These are phyloP conservation scores for Mycena capillaripes DNA, from an alignment of 768 basidiomycete species.

Conservation along the genomic window DNA sequence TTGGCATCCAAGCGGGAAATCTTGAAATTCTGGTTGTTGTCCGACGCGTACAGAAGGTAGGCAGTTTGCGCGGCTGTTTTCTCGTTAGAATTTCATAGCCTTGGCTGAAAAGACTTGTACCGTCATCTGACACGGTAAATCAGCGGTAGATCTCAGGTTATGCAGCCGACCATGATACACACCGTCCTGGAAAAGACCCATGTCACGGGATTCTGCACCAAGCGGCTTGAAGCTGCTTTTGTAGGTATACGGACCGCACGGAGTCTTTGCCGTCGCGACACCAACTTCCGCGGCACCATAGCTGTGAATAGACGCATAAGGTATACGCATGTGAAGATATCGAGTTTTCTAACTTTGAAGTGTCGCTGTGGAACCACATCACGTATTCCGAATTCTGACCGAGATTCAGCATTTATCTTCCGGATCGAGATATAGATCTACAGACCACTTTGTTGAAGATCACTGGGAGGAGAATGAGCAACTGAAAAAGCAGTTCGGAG, in stretches of 20 bases:
- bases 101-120: constrained; percentile 39
- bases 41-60: constrained; percentile 75
- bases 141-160: constrained; percentile 10
- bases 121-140: constrained; percentile 51
- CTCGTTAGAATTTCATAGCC: not conserved
- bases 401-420: not conserved
- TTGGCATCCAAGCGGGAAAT: constrained; percentile 69
- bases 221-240: constrained; percentile 68
- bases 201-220: constrained; percentile 71
- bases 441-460: constrained; percentile 66
- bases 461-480: constrained; percentile 50
- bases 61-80: constrained; percentile 58
- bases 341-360: constrained; percentile 59
- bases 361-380: constrained; percentile 81
- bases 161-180: constrained; percentile 44
- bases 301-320: constrained; percentile 45
- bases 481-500: not conserved
- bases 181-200: constrained; percentile 72
- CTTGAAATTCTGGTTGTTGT: constrained; percentile 81
- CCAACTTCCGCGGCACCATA: constrained; percentile 77
- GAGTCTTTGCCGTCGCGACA: constrained; percentile 69
- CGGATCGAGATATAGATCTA: not conserved
- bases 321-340: not conserved
- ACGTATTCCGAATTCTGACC: constrained; percentile 71
- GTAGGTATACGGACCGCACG: constrained; percentile 74